Percentiles rank a stretch among this genome's conserved stretches.
Evolutionary conservation across 805 yeast species (phyloP).

Genomic region (Wickerhamiella brachini): DNA sequence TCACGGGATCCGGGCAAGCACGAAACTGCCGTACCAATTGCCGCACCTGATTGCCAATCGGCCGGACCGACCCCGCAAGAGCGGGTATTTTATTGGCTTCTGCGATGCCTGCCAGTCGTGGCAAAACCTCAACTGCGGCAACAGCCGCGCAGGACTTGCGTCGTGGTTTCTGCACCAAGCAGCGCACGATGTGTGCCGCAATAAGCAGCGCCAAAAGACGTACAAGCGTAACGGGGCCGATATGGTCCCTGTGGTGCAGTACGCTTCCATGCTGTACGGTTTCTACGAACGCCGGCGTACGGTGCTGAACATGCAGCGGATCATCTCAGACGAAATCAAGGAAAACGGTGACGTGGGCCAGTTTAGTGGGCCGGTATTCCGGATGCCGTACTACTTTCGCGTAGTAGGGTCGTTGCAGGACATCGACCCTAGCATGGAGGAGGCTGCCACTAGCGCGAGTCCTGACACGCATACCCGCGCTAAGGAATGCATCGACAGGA

Average conservation of each 20-base stretch:
- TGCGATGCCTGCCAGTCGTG: conserved; percentile 2
- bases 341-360: neutral
- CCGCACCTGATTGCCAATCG: neutral
- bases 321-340: neutral
- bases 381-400: neutral
- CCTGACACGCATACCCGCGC: neutral
- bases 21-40: neutral
- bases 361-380: neutral
- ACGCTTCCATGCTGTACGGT: neutral
- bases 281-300: neutral
- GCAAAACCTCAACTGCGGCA: conserved; percentile 1
- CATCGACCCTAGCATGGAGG: neutral
- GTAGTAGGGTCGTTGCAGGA: neutral
- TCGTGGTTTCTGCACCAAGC: conserved; percentile 1
- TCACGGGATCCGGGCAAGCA: conserved; percentile 2
- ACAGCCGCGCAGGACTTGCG: neutral
- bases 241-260: neutral
- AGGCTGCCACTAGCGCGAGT: neutral
- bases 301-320: neutral
- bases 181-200: conserved; percentile 1
- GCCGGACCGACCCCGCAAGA: neutral
- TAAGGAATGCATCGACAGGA: neutral
- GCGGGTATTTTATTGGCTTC: neutral
- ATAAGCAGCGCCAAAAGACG: neutral
- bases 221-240: neutral